Percentiles rank a stretch among this genome's conserved stretches.
Evolutionary conservation across 2,329 filamentous ascomycete genomes (phyloP).

Genomic region (Thelonectria olida): DNA sequence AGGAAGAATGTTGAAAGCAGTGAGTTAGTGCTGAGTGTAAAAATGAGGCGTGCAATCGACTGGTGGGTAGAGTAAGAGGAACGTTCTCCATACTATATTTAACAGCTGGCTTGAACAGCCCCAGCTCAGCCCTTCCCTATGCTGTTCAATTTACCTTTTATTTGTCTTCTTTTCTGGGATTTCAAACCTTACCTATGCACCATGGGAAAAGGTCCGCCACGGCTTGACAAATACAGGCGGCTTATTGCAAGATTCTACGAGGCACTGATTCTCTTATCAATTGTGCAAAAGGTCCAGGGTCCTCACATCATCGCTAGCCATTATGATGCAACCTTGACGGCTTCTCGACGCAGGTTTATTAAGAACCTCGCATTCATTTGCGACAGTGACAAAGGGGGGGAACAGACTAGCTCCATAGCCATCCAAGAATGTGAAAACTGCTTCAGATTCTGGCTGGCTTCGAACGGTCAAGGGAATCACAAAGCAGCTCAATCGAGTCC

Average conservation of each 20-base stretch:
- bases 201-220: conserved; percentile 3
- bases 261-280: conserved; percentile 27
- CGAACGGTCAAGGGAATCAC: too few relatives aligned
- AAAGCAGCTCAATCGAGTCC: too few relatives aligned
- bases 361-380: conserved; percentile 55
- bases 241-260: conserved; percentile 35
- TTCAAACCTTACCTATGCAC: too few relatives aligned
- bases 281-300: conserved; percentile 23
- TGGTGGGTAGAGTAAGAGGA: too few relatives aligned
- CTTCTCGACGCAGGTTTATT: conserved; percentile 43
- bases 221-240: conserved; percentile 20
- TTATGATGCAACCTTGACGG: conserved; percentile 1
- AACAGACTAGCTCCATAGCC: conserved; percentile 55
- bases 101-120: too few relatives aligned
- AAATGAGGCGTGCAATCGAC: too few relatives aligned
- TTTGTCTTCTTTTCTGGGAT: too few relatives aligned
- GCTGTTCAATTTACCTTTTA: too few relatives aligned
- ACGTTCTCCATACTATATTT: too few relatives aligned
- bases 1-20: too few relatives aligned
- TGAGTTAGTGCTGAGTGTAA: too few relatives aligned
- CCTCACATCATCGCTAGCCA: conserved; percentile 16
- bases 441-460: conserved; percentile 55
- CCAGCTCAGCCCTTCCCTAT: too few relatives aligned
- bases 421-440: conserved; percentile 45
- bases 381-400: conserved; percentile 57